Conservation (phyloP, 768 basidiomycete genomes). For the Amanita molliuscula region DNA sequence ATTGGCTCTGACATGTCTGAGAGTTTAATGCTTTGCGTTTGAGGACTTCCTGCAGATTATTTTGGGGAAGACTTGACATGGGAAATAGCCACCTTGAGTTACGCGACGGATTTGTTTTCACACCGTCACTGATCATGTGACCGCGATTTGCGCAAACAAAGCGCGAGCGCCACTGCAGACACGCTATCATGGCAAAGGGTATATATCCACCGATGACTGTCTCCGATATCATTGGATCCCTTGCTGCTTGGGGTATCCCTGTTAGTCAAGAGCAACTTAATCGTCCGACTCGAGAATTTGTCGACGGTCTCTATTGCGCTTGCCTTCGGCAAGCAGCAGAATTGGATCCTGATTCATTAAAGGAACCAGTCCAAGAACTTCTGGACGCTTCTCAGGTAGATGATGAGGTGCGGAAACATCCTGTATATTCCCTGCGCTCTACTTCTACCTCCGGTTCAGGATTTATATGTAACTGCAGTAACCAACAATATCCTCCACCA, state of each 20-base stretch:
- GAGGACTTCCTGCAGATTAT: conserved; percentile 32
- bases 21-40: conserved; percentile 11
- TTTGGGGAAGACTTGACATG: conserved; percentile 18
- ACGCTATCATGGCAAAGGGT: conserved; percentile 27
- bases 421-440: neutral
- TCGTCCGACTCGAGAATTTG: conserved; percentile 61
- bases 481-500: conserved; percentile 55
- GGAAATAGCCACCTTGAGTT: neutral
- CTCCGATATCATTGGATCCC: conserved; percentile 52
- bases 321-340: conserved; percentile 67
- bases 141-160: neutral
- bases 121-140: neutral
- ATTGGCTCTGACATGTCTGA: neutral
- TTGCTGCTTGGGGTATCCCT: conserved; percentile 59
- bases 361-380: conserved; percentile 46
- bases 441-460: conserved; percentile 28
- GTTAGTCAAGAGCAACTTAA: conserved; percentile 59
- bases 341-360: conserved; percentile 46
- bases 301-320: conserved; percentile 56
- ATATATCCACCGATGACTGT: conserved; percentile 59
- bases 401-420: conserved; percentile 36
- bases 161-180: neutral
- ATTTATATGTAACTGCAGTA: conserved; percentile 51
- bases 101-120: neutral
- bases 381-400: conserved; percentile 39